A percentile compares a stretch with the other conserved stretches of the same genome.
Evolutionary conservation across 495 filamentous ascomycete genomes (phyloP).

Genomic region (Penicillium argentinense): DNA sequence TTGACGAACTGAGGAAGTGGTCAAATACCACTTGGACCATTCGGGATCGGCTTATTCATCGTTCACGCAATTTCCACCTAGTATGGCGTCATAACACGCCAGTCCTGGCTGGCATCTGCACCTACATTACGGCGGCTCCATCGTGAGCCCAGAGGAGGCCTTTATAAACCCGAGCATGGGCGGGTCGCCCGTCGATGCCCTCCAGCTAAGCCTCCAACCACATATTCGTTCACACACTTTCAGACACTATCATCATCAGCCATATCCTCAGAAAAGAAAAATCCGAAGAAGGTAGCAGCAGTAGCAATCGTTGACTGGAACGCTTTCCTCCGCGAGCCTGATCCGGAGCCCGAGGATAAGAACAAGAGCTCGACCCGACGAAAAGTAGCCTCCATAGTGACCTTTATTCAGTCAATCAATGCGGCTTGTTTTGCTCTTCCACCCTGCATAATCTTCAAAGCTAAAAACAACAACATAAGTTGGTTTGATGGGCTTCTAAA

Average conservation of each 20-base stretch:
- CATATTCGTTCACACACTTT: not conserved
- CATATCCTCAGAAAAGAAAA: not conserved
- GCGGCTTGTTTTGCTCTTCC: no score
- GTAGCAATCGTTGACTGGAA: not conserved
- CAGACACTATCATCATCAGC: not conserved
- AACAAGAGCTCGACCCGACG: conserved; percentile 1
- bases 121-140: not conserved
- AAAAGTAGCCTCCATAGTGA: conserved; percentile 3
- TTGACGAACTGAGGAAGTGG: no score
- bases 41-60: no score
- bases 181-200: not conserved
- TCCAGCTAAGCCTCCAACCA: not conserved
- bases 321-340: conserved; percentile 5
- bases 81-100: no score
- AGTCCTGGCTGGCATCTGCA: not conserved
- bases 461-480: no score
- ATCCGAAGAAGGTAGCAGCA: not conserved
- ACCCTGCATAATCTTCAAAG: no score
- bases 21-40: no score
- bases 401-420: no score
- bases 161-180: not conserved
- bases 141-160: not conserved
- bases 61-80: no score
- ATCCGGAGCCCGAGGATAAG: conserved; percentile 2
- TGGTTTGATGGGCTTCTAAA: no score